Base-by-base conservation (phyloP, 108 stramenopile species). In the Nannochloropsis granulata region DNA sequence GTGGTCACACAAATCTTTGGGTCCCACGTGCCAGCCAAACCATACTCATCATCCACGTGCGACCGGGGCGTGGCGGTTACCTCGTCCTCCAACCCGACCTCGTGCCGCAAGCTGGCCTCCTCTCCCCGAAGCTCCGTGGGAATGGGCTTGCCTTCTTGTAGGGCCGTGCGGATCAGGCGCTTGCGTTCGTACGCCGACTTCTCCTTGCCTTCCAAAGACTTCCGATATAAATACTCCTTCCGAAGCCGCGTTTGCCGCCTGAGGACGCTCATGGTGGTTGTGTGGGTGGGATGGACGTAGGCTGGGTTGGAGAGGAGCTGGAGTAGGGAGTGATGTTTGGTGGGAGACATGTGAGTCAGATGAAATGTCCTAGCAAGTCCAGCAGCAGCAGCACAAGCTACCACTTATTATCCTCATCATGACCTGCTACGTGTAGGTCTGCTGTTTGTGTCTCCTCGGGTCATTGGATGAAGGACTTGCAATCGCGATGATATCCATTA, bases 1-100 rank as follows among this genome's bases (percentile, higher is more conserved):
- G 98, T 99, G 1, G 97, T 98, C 24, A 99, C 95, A 88, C 97
- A 98, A 25, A 99, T 92, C 43, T 92, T 90, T 34, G 98, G 98
- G 85, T 97, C 97, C 71, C 89, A 83, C 79, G 92, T 85, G 44
- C 97, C 98, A n/a, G 96, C 94, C 86, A 94, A 91, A 42, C 94
- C 96, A 82, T 99, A 99, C 88, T 99, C 98, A 88, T 99, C 97
- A 90, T 99, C 98, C 25, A 98, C 91, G 83, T 89, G 81, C 25
- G 79, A 80, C n/a, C 23, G 78, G 10, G 81, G 85, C 43, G 87
- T 92, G 23, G 83, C 87, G 25, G 93, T 93, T 43, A 92, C 92
- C 25, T 89, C 88, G 84, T 96, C 96, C 82, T 97, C 97, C 24
- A 93, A 88, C 56, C 93, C 92, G 8, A 96, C 89, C 43, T 86